A percentile compares a stretch with the other conserved stretches of the same genome.
Evolutionary conservation across 202 grass and related monocot species (phyloP).

Genomic region (Zizania palustris): DNA sequence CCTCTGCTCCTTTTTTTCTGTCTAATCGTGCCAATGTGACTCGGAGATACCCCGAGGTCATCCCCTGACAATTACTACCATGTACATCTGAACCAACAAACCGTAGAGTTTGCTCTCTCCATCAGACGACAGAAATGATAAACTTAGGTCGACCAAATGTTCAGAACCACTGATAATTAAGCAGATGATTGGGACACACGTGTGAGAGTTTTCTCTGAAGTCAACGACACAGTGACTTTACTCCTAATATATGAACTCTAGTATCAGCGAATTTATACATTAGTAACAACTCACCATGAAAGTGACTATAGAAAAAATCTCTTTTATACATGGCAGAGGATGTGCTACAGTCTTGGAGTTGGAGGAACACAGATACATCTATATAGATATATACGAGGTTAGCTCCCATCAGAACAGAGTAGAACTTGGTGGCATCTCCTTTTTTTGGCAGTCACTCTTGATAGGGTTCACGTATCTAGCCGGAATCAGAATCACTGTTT

Average conservation of each 20-base stretch:
- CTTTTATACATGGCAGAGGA: too few relatives aligned
- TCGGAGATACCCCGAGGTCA: too few relatives aligned
- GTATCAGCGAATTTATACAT: too few relatives aligned
- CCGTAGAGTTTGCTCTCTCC: neutral
- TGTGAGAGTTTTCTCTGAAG: too few relatives aligned
- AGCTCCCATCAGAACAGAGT: neutral
- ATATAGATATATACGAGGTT: neutral
- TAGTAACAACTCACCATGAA: too few relatives aligned
- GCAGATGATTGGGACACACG: too few relatives aligned
- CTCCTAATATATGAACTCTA: too few relatives aligned
- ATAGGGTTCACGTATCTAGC: slow-evolving; percentile 6
- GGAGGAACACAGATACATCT: neutral
- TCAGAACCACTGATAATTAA: slow-evolving; percentile 11
- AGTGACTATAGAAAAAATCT: too few relatives aligned
- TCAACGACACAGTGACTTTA: too few relatives aligned
- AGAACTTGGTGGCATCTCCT: neutral
- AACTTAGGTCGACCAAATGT: neutral
- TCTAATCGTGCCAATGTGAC: too few relatives aligned
- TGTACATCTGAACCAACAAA: neutral
- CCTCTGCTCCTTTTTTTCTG: too few relatives aligned
- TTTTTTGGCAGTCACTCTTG: neutral
- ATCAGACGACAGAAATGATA: neutral
- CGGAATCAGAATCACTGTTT: slow-evolving; percentile 26
- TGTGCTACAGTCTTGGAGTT: neutral
- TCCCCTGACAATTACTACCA: too few relatives aligned